These are phyloP conservation scores for Amanita phalloides DNA, from an alignment of 768 basidiomycete species.

Conservation along the genomic window DNA sequence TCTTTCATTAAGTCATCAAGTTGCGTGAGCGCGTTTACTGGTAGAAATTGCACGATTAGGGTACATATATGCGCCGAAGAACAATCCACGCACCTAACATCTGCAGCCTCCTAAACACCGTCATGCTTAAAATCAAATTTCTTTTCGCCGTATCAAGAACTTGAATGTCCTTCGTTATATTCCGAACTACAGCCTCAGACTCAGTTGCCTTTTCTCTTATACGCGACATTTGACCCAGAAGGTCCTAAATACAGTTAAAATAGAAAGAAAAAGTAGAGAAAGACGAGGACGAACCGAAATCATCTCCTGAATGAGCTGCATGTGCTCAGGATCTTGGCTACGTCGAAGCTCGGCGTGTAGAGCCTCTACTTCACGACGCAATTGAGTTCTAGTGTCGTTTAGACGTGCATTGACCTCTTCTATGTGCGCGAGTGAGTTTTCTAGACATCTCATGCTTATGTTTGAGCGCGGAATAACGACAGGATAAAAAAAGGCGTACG, in stretches of 20 bases:
- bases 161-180: constrained; percentile 96
- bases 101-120: constrained; percentile 78
- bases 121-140: constrained; percentile 86
- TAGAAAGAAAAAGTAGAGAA: neutral
- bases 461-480: neutral
- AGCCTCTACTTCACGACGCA: constrained; percentile 62
- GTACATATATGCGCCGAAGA: neutral
- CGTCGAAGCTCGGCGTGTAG: constrained; percentile 57
- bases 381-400: constrained; percentile 52
- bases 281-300: constrained; percentile 59
- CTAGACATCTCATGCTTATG: constrained; percentile 29
- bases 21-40: constrained; percentile 77
- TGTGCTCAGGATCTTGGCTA: constrained; percentile 81
- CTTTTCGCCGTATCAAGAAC: constrained; percentile 88
- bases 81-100: constrained; percentile 67
- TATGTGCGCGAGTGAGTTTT: constrained; percentile 63
- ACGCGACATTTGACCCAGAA: constrained; percentile 90
- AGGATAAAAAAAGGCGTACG: constrained; percentile 28
- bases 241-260: constrained; percentile 44
- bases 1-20: constrained; percentile 71
- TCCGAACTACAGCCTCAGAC: constrained; percentile 89
- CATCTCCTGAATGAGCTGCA: constrained; percentile 91
- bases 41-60: neutral
- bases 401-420: constrained; percentile 62
- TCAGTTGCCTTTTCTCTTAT: constrained; percentile 96